Conservation (phyloP, 192 early-diverging fungal genomes). For the Linderina pennispora region DNA sequence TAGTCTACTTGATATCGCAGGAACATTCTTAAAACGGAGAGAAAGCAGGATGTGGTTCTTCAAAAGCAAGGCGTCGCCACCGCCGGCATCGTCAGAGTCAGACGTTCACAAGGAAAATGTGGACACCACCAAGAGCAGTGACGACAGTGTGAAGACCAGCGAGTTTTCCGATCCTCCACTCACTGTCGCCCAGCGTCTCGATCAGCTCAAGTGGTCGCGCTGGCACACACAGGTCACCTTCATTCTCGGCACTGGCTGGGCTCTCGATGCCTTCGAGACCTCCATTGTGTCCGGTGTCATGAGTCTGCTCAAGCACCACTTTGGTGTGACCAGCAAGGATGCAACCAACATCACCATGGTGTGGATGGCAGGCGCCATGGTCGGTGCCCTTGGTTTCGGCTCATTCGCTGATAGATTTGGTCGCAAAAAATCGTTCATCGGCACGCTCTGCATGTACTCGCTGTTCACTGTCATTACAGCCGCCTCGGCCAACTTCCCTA, state of each 20-base stretch:
- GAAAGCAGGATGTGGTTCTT: too few relatives aligned
- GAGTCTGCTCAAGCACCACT: background rate
- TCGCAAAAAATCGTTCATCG: background rate
- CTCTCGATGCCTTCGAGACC: background rate
- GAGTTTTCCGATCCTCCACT: background rate
- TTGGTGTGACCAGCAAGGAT: background rate
- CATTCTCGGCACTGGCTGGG: background rate
- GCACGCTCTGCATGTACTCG: background rate
- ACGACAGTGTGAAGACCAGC: background rate
- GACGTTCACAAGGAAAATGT: too few relatives aligned
- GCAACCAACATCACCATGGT: background rate
- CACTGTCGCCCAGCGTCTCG: background rate
- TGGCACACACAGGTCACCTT: background rate
- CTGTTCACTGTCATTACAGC: background rate
- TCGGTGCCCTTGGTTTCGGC: background rate
- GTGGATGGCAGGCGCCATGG: background rate
- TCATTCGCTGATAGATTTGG: background rate
- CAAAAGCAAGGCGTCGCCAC: too few relatives aligned
- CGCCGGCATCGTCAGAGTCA: too few relatives aligned
- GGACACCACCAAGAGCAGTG: background rate
- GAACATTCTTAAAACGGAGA: too few relatives aligned
- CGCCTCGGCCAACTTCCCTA: background rate
- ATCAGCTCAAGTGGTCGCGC: background rate
- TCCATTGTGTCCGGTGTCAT: background rate
- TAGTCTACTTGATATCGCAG: too few relatives aligned